Evolutionary conservation across 2,329 filamentous ascomycete species (phyloP), one percentile per base, ranked within the genome.

Genomic region (Chaetomiaceae sp.): DNA sequence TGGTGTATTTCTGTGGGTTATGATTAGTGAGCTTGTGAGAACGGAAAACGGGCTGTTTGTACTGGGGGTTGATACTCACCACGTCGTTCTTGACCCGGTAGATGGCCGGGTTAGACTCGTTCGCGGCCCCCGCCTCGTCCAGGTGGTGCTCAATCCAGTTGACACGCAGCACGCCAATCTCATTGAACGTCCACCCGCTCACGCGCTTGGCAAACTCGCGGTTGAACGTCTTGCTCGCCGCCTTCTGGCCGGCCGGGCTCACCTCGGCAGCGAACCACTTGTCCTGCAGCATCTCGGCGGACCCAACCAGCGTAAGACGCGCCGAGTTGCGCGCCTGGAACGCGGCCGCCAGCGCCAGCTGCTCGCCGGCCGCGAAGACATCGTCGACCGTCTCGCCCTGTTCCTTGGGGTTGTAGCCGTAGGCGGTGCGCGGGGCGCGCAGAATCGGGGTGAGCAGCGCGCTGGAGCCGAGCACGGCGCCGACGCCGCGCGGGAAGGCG

Each of bases 61-160:
- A 20, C 15, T 4, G 47, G 14, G 38, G 22, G 27, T 20, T 18
- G 19, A 17, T 44, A 86, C 88, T 64, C 79, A 95, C 90, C 59
- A 96, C 90, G 62, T 96, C 84, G 69, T 88, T 95, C 78, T 97
- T 98, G 65, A 98, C 83, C 55, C 93, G 81, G 72, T 98, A 98
- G 56, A 97, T 90, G 46, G 72, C 78, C 9, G 91, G 90, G 72
- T 96, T 96, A 53, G 78, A 76, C 54, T 76, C 75, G 53, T 79
- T 76, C 38, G 63, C 62, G n/a, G 67, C 72, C 29, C 66, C 66
- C 48, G 69, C 73, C 56, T 77, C 78, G 56, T 79, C 67, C 44
- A 83, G 69, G 61, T 83, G 83, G 69, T 98, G 93, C 69, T 89
- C 79, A 54, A 97, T 76, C 59, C 76, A 79, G 63, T 88, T 88